Evolutionary conservation across 2,329 filamentous ascomycete species (phyloP).

Genomic region (Aspergillus awamori): DNA sequence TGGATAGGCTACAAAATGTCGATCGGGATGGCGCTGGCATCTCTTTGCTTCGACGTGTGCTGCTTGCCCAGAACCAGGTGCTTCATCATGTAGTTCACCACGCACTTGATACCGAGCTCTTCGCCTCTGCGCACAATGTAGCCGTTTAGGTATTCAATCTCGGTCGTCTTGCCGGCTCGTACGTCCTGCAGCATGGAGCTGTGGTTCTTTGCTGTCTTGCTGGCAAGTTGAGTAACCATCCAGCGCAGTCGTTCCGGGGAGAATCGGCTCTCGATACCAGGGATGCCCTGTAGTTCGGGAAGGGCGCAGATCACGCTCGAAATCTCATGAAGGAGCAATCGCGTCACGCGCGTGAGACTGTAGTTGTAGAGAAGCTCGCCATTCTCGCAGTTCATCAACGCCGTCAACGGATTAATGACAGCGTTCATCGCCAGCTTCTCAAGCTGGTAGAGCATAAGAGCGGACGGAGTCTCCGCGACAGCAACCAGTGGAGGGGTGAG

Average conservation of each 20-base stretch:
- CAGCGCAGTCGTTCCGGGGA: slow-evolving; percentile 64
- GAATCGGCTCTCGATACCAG: slow-evolving; percentile 63
- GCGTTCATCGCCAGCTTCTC: slow-evolving; percentile 75
- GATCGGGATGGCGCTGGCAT: slow-evolving; percentile 39
- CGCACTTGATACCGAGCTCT: slow-evolving; percentile 71
- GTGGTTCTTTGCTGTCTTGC: slow-evolving; percentile 58
- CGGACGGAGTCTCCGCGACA: slow-evolving; percentile 58
- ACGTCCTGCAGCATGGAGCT: slow-evolving; percentile 72
- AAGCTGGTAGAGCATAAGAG: slow-evolving; percentile 73
- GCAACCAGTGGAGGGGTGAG: slow-evolving; percentile 65
- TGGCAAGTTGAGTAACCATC: slow-evolving; percentile 58
- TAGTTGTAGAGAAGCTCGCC: slow-evolving; percentile 70
- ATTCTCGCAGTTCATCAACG: slow-evolving; percentile 76
- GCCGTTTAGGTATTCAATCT: slow-evolving; percentile 84
- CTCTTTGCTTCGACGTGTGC: slow-evolving; percentile 43
- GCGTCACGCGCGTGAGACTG: slow-evolving; percentile 66
- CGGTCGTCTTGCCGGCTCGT: slow-evolving; percentile 63
- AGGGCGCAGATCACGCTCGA: slow-evolving; percentile 69
- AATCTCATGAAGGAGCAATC: slow-evolving; percentile 74
- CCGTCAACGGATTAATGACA: slow-evolving; percentile 79
- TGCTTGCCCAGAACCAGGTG: slow-evolving; percentile 73
- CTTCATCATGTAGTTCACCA: slow-evolving; percentile 72
- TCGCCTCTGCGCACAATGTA: slow-evolving; percentile 77
- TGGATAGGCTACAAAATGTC: slow-evolving; percentile 12
- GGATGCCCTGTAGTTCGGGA: slow-evolving; percentile 70